phyloP scores from a whole-genome alignment of 176 grass and related monocot species.

The Pharus latifolius region DNA sequence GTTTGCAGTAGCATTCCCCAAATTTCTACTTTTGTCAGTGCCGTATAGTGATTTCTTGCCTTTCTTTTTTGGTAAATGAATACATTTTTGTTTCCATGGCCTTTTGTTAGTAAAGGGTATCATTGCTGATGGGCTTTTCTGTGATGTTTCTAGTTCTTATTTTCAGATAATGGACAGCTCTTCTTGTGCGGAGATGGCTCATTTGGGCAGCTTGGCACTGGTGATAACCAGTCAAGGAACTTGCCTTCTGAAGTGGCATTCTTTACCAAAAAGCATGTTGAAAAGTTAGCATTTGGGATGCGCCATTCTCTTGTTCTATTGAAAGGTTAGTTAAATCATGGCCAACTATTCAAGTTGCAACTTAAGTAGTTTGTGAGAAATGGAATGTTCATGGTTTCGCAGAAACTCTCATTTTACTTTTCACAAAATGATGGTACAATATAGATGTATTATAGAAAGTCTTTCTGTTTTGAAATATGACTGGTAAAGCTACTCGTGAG shows the following conservation, averaged over 20 bases:
- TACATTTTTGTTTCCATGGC: not conserved
- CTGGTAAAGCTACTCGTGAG: no score
- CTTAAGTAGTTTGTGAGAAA: not conserved
- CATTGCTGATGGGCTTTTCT: conserved; percentile 26
- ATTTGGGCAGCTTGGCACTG: conserved; percentile 92
- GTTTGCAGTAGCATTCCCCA: no score
- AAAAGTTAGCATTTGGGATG: conserved; percentile 84
- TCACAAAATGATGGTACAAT: no score
- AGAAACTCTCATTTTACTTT: no score
- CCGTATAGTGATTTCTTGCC: no score
- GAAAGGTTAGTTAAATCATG: conserved; percentile 36
- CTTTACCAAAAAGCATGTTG: conserved; percentile 53
- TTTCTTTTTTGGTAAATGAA: not conserved
- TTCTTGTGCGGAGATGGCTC: conserved; percentile 89
- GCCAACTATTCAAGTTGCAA: not conserved
- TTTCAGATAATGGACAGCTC: conserved; percentile 63
- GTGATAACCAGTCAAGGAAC: conserved; percentile 53
- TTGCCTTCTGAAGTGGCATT: conserved; percentile 53
- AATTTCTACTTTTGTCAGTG: no score
- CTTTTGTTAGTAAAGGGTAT: conserved; percentile 16
- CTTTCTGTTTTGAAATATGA: no score
- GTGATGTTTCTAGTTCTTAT: conserved; percentile 44
- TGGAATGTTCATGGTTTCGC: not conserved
- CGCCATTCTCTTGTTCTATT: conserved; percentile 81
- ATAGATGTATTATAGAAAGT: no score